A percentile compares a stretch with the other conserved stretches of the same genome.
These are phyloP conservation scores for Colletotrichum chrysophilum DNA, from an alignment of 2,329 filamentous ascomycete species.

Conservation along the genomic window DNA sequence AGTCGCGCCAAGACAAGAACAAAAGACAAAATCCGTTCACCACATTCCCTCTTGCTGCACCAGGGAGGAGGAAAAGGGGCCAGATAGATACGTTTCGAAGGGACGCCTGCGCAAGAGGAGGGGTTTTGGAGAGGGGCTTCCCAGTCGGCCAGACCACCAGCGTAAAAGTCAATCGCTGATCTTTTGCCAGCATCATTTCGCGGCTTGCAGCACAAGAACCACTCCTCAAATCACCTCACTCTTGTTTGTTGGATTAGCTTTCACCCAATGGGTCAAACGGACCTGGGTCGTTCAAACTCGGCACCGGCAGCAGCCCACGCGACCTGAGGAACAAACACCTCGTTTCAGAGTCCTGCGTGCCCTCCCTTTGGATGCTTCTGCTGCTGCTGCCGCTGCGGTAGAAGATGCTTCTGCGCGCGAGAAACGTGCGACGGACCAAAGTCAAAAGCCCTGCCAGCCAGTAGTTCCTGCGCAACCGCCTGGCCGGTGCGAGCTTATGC, in stretches of 20 bases:
- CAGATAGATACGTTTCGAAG: neutral
- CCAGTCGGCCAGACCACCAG: neutral
- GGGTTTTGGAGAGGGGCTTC: neutral
- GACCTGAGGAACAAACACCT: neutral
- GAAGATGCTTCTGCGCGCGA: neutral
- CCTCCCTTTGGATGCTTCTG: neutral
- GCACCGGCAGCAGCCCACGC: neutral
- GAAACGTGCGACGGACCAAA: neutral
- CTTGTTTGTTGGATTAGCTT: neutral
- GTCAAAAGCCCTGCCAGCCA: neutral
- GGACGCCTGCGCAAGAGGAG: neutral
- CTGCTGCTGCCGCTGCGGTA: neutral
- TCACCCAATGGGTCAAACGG: neutral
- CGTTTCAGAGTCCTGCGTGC: neutral
- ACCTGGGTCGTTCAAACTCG: neutral
- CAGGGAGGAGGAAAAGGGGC: neutral
- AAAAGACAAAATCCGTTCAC: neutral
- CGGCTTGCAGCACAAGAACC: neutral
- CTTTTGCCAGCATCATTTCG: neutral
- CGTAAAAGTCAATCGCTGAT: conserved; percentile 15
- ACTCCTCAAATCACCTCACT: neutral
- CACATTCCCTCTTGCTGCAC: neutral
- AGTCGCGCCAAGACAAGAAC: neutral
- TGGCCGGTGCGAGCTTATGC: neutral
- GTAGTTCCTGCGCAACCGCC: neutral